Percentiles rank a stretch among this genome's conserved stretches.
These are phyloP conservation scores for Zygoascus flipseniorum DNA, from an alignment of 805 yeast species.

Conservation along the genomic window DNA sequence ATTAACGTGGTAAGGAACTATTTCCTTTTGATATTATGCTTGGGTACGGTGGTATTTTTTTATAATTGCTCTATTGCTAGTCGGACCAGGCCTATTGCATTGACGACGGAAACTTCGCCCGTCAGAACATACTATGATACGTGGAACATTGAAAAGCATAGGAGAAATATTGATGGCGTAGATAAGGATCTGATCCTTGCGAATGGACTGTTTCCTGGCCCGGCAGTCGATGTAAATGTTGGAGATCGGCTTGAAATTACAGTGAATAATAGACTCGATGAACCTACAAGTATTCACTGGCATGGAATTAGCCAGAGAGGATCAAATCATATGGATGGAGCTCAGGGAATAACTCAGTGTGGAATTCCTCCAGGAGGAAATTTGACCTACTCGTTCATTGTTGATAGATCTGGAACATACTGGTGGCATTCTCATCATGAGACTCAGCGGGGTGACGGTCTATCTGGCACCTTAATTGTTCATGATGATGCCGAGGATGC, in stretches of 20 bases:
- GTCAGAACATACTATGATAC: neutral
- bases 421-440: conserved; percentile 50
- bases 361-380: conserved; percentile 37
- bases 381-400: conserved; percentile 43
- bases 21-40: neutral
- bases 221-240: conserved; percentile 34
- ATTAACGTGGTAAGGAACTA: neutral
- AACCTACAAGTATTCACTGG: conserved; percentile 39
- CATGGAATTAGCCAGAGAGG: conserved; percentile 43
- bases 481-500: conserved; percentile 28
- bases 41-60: neutral
- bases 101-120: neutral
- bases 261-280: conserved; percentile 34
- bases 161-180: conserved; percentile 14
- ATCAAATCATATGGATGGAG: conserved; percentile 45
- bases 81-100: neutral
- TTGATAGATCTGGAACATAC: conserved; percentile 36
- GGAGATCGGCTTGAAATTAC: conserved; percentile 30
- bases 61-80: neutral
- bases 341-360: conserved; percentile 42
- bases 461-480: conserved; percentile 39
- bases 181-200: conserved; percentile 30
- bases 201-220: conserved; percentile 45
- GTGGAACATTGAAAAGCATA: neutral
- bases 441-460: conserved; percentile 41